These are phyloP conservation scores for Termitomyces sp. DNA, from an alignment of 768 basidiomycete species.

Conservation along the genomic window DNA sequence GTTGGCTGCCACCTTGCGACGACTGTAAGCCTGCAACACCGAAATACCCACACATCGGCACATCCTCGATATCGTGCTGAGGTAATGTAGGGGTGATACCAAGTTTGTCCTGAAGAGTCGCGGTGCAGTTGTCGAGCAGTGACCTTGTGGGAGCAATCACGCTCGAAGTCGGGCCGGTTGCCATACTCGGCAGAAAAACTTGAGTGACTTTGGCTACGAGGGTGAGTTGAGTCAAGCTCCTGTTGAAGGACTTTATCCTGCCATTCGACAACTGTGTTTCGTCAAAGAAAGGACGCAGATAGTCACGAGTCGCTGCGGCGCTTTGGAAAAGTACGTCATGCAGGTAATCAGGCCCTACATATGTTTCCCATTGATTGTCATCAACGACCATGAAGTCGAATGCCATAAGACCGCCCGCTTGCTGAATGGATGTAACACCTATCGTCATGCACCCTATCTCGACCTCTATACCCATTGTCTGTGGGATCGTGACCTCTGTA, in stretches of 20 bases:
- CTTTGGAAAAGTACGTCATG: background rate
- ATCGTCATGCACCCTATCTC: constrained; percentile 17
- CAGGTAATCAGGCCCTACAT: background rate
- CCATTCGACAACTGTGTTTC: background rate
- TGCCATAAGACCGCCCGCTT: background rate
- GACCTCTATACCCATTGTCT: constrained; percentile 17
- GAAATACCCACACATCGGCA: background rate
- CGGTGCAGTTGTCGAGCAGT: background rate
- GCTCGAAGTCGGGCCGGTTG: too few species aligned
- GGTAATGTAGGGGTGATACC: background rate
- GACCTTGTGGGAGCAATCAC: too few species aligned
- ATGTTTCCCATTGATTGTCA: background rate
- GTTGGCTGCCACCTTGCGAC: background rate
- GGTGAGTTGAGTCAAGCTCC: background rate
- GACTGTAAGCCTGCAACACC: background rate
- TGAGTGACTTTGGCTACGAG: background rate
- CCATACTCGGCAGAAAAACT: background rate
- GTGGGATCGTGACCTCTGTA: constrained; percentile 11
- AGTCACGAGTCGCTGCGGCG: background rate
- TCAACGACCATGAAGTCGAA: background rate
- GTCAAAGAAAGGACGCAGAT: background rate
- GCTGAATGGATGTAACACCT: background rate
- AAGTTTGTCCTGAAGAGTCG: background rate
- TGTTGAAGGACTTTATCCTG: background rate
- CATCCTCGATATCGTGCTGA: background rate